Base-by-base conservation (phyloP, 108 stramenopile genomes). In the Pinguiococcus pyrenoidosus region DNA sequence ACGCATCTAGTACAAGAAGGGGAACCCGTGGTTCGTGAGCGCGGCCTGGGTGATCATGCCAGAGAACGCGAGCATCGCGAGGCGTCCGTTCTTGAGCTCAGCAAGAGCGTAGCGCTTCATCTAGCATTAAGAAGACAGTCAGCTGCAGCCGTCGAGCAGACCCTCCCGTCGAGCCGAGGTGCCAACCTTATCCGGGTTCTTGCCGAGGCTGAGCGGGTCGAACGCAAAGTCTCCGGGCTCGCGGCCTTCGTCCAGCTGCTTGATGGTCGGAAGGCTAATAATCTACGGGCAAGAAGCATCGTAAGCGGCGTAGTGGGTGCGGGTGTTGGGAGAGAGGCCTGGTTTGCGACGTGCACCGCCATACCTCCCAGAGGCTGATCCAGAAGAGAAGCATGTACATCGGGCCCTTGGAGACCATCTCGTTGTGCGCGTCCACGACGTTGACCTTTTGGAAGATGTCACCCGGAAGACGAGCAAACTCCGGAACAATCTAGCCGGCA, bases 11-110 rank as follows among this genome's bases (percentile, higher is more conserved):
- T 28, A 38, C 25, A 65, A 1, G 83, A 87, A 93, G 25, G 91
- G 91, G 82, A 90, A 93, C 38, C 85, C 86, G 48, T 90, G 62
- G 78, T 87, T 87, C 38, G 82, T 81, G 54, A 90, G 48, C 29
- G 51, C 54, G 44, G 85, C 55, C 55, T 78, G 77, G 37, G 80
- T 66, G 42, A 77, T 74, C 51, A 89, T 89, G 56, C 90, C 90
- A 45, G 84, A 81, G 45, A 88, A 65, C 22, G 87, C 87, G 41
- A 83, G 54, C 91, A 93, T 90, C 12, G 91, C 87, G 53, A 87
- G 71, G 62, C 91, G 78, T 57, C 87, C 85, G 65, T 92, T 78
- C 72, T 77, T 87, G 55, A 92, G 69, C 71, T 92, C 91, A 16
- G 56, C 16, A 10, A 64, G 51, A 27, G 44, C 21, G 30, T 34